Conservation (phyloP, 2,329 filamentous ascomycete species). For the Xylaria sp. region DNA sequence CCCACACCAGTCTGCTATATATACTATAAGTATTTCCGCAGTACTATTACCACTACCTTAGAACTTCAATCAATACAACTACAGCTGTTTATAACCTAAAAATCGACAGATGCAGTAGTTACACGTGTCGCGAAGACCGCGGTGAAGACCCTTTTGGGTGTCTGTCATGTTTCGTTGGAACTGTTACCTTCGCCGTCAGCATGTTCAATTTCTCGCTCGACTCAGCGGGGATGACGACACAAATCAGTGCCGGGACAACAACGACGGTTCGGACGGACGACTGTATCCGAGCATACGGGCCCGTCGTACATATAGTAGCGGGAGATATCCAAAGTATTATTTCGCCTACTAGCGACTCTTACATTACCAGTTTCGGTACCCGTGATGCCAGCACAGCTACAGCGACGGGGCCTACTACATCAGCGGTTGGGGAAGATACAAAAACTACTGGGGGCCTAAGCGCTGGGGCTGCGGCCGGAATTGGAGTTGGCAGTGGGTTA, state of each 20-base stretch:
- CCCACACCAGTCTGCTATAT: no score
- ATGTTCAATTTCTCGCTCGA: background rate
- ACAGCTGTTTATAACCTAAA: no score
- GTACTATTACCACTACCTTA: no score
- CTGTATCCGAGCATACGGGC: constrained; percentile 26
- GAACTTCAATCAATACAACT: no score
- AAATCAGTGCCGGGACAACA: constrained; percentile 21
- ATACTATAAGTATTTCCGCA: no score
- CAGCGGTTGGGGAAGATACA: background rate
- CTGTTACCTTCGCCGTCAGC: no score
- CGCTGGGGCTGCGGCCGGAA: constrained; percentile 15
- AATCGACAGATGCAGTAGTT: no score
- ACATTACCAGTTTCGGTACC: background rate
- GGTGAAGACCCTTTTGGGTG: no score
- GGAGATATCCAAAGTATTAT: constrained; percentile 16
- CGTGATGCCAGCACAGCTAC: background rate
- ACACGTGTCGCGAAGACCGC: no score
- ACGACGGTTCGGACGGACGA: constrained; percentile 3
- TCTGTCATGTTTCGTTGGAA: no score
- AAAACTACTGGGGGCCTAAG: background rate
- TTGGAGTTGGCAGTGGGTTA: constrained; percentile 28
- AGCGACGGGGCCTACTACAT: background rate
- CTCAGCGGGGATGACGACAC: background rate
- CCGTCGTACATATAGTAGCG: constrained; percentile 16
- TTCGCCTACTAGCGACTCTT: constrained; percentile 1